A percentile compares a stretch with the other conserved stretches of the same genome.
These are phyloP conservation scores for Monascus ruber DNA, from an alignment of 2,329 filamentous ascomycete genomes.

Conservation along the genomic window DNA sequence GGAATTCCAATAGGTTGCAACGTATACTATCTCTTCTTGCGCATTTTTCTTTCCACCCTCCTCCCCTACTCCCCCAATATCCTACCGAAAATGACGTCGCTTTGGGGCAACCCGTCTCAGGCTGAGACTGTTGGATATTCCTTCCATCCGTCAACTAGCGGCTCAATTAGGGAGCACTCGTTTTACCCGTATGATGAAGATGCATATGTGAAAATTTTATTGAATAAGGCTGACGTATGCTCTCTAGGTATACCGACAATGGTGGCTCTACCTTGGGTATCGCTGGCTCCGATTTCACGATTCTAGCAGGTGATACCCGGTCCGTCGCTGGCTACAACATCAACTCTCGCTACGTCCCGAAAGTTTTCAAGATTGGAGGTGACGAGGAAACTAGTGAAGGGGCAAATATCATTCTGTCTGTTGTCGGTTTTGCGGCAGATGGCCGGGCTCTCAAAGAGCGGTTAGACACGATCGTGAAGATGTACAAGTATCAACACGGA, in stretches of 20 bases:
- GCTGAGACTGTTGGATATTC: constrained; percentile 48
- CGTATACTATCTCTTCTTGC: background rate
- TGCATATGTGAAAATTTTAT: background rate
- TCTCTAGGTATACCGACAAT: constrained; percentile 74
- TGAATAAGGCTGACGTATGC: constrained; percentile 5
- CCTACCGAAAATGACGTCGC: constrained; percentile 39
- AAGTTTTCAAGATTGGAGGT: constrained; percentile 94
- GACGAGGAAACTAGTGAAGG: constrained; percentile 76
- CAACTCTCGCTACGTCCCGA: constrained; percentile 90
- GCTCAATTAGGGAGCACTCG: constrained; percentile 51
- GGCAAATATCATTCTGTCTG: constrained; percentile 77
- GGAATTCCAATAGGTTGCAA: too few species aligned
- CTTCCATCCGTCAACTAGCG: constrained; percentile 42
- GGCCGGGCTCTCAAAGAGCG: constrained; percentile 88
- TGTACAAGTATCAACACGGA: constrained; percentile 96
- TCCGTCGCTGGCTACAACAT: constrained; percentile 96
- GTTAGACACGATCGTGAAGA: constrained; percentile 89
- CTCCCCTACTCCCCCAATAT: background rate
- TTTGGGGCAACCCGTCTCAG: constrained; percentile 39
- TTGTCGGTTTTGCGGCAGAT: constrained; percentile 92
- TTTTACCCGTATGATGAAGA: constrained; percentile 70
- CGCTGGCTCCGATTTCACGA: constrained; percentile 83
- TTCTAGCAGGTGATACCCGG: constrained; percentile 94
- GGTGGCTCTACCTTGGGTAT: constrained; percentile 94
- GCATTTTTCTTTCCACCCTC: background rate